Conservation (phyloP, 1,139 yeast species). For the Kluyveromyces sp. region DNA sequence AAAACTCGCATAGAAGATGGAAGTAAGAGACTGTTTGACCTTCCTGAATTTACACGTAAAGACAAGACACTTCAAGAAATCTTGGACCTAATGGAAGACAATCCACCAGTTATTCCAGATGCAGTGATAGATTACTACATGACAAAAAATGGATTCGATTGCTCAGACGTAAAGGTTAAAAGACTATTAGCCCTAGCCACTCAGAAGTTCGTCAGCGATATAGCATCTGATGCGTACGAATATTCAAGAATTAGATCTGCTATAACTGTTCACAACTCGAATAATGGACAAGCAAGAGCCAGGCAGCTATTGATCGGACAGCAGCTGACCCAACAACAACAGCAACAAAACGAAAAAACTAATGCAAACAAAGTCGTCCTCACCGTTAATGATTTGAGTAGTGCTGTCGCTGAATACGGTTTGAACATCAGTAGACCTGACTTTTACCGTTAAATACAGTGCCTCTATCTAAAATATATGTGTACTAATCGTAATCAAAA, state of each 20-base stretch:
- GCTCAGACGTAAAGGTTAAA: slow-evolving; percentile 72
- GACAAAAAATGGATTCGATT: slow-evolving; percentile 80
- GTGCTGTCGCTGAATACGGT: slow-evolving; percentile 71
- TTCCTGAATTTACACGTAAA: slow-evolving; percentile 69
- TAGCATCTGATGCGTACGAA: slow-evolving; percentile 95
- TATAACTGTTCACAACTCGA: slow-evolving; percentile 71
- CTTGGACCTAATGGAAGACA: slow-evolving; percentile 82
- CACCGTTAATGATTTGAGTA: slow-evolving; percentile 29
- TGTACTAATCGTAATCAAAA: too few species aligned
- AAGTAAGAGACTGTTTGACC: slow-evolving; percentile 31
- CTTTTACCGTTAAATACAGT: slow-evolving; percentile 57
- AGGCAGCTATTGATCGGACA: slow-evolving; percentile 59
- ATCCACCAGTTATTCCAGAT: slow-evolving; percentile 94
- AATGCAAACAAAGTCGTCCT: slow-evolving; percentile 33
- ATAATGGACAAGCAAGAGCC: slow-evolving; percentile 83
- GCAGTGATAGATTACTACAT: slow-evolving; percentile 94
- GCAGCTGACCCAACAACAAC: slow-evolving; percentile 28
- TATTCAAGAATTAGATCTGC: slow-evolving; percentile 84
- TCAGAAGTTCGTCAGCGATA: slow-evolving; percentile 87
- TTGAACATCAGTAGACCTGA: slow-evolving; percentile 87
- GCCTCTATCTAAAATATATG: background rate
- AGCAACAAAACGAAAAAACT: slow-evolving; percentile 36
- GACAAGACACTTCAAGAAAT: slow-evolving; percentile 86
- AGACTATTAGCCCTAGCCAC: slow-evolving; percentile 88
- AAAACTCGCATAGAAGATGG: slow-evolving; percentile 16